phyloP scores from a whole-genome alignment of 2,329 filamentous ascomycete species.

The Pseudogymnoascus sp. region DNA sequence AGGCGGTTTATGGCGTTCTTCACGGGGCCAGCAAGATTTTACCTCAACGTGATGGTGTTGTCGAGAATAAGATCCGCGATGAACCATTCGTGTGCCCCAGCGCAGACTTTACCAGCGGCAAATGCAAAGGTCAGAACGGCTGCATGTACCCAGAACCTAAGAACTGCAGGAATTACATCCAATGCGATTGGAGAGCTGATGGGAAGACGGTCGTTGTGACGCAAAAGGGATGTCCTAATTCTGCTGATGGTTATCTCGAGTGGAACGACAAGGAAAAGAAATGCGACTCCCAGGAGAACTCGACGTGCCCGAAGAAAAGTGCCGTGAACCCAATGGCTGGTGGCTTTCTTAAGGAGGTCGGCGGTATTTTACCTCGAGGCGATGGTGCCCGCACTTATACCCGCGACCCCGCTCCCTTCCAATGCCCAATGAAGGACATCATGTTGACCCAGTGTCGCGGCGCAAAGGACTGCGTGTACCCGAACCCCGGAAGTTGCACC shows the following conservation, averaged over 20 bases:
- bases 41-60: neutral
- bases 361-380: neutral
- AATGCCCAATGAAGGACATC: neutral
- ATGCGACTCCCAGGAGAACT: no score
- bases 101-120: neutral
- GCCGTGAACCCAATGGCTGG: no score
- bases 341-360: no score
- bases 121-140: neutral
- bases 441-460: neutral
- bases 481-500: neutral
- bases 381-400: neutral
- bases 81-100: neutral
- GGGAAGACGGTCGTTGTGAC: no score
- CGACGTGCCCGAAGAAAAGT: no score
- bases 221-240: no score
- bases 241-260: no score
- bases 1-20: neutral
- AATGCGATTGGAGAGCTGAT: neutral
- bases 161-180: neutral
- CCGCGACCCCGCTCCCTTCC: neutral
- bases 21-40: neutral
- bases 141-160: neutral
- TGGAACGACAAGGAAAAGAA: no score
- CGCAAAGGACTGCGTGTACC: neutral
- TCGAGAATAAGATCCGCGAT: neutral